Evolutionary conservation across 805 yeast genomes (phyloP).

Genomic region (Wickerhamiella domercqiae): DNA sequence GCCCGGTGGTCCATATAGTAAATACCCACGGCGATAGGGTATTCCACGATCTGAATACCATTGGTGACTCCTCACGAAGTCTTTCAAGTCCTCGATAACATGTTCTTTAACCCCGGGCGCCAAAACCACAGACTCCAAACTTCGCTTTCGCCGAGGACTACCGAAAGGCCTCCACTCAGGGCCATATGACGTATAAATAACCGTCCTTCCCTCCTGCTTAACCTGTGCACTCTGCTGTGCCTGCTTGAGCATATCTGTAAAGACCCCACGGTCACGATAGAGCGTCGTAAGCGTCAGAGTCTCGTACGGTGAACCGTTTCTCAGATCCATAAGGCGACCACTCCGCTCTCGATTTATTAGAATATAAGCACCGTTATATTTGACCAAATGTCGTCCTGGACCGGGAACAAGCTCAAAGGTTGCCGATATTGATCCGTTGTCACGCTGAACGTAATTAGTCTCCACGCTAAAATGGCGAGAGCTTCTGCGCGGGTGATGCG

Average conservation of each 20-base stretch:
- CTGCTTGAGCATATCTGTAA: constrained; percentile 57
- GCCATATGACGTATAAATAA: constrained; percentile 86
- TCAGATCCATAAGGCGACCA: constrained; percentile 73
- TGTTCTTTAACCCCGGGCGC: constrained; percentile 58
- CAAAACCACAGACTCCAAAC: constrained; percentile 70
- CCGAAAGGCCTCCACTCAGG: constrained; percentile 99
- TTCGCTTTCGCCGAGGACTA: constrained; percentile 76
- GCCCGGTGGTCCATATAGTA: constrained; percentile 95
- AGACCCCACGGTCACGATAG: constrained; percentile 60
- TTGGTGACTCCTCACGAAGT: constrained; percentile 60
- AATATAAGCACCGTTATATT: constrained; percentile 77
- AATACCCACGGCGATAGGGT: constrained; percentile 89
- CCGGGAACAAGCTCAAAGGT: constrained; percentile 90
- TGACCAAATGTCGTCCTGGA: constrained; percentile 83
- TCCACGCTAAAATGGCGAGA: constrained; percentile 83
- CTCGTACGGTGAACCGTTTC: constrained; percentile 88
- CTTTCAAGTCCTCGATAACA: constrained; percentile 58
- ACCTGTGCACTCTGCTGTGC: constrained; percentile 74
- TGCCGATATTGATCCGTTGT: constrained; percentile 79
- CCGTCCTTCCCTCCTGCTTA: constrained; percentile 84
- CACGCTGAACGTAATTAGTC: constrained; percentile 74
- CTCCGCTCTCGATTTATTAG: constrained; percentile 81
- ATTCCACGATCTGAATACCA: constrained; percentile 97
- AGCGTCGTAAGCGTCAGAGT: constrained; percentile 88
- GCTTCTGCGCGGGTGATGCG: constrained; percentile 54